These are phyloP conservation scores for Fusarium illudens DNA, from an alignment of 2,329 filamentous ascomycete genomes.

Conservation along the genomic window DNA sequence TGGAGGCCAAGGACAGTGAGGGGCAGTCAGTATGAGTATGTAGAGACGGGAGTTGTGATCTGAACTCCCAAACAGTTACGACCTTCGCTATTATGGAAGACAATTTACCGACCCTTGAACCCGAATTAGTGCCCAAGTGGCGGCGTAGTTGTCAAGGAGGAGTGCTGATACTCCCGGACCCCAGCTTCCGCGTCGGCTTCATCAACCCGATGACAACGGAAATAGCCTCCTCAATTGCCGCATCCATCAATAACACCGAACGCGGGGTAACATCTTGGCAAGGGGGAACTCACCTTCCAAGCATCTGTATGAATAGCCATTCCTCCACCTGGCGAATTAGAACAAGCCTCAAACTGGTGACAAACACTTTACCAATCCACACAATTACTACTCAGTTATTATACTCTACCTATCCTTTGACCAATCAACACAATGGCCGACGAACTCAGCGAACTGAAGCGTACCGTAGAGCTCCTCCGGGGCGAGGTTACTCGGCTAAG, in stretches of 20 bases:
- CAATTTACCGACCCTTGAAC: background rate
- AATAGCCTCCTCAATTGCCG: background rate
- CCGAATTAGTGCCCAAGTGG: background rate
- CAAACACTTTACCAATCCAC: background rate
- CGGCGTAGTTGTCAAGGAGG: background rate
- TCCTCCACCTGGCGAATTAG: background rate
- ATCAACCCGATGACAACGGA: background rate
- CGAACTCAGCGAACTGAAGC: background rate
- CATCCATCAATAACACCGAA: background rate
- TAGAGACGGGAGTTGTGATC: background rate
- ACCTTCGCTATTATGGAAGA: background rate
- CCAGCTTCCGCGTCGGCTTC: background rate
- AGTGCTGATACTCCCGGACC: background rate
- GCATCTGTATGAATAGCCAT: background rate
- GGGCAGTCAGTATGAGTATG: background rate
- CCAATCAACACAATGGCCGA: background rate
- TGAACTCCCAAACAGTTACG: background rate
- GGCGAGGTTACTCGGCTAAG: constrained; percentile 3
- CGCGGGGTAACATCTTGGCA: background rate
- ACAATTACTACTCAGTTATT: too few species aligned
- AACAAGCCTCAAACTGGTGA: background rate
- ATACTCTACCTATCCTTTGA: too few species aligned
- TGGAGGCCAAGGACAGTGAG: background rate
- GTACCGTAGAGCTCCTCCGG: background rate
- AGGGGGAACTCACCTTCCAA: background rate